phyloP scores from a whole-genome alignment of 371 early-diverging fungal species.

The Capillidium heterosporum region DNA sequence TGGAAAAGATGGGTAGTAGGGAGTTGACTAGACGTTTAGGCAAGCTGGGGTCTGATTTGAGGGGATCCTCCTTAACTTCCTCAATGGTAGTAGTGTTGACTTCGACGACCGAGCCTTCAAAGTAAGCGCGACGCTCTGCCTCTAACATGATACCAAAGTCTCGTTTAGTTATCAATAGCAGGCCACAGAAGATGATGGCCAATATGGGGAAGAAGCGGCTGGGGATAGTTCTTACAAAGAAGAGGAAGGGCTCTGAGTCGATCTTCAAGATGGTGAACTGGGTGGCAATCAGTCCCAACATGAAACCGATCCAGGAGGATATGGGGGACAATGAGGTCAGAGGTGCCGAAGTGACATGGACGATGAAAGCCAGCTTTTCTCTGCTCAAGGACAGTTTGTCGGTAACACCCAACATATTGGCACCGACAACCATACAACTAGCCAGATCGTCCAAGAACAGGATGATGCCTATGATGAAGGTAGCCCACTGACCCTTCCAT shows the following conservation, averaged over 20 bases:
- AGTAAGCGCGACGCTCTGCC: slow-evolving; percentile 5
- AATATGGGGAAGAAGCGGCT: slow-evolving; percentile 5
- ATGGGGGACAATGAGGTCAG: slow-evolving; percentile 3
- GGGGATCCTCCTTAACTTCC: slow-evolving; percentile 2
- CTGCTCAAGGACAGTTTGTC: background rate
- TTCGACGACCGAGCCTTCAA: background rate
- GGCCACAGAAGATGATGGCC: slow-evolving; percentile 2
- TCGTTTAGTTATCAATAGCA: background rate
- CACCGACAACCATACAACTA: slow-evolving; percentile 7
- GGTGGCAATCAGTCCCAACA: background rate
- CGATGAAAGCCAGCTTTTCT: slow-evolving; percentile 6
- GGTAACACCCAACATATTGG: slow-evolving; percentile 5
- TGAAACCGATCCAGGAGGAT: slow-evolving; percentile 6
- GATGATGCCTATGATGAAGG: slow-evolving; percentile 4
- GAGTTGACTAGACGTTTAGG: slow-evolving; percentile 1
- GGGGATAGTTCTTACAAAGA: slow-evolving; percentile 4
- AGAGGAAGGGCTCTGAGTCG: slow-evolving; percentile 3
- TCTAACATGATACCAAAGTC: slow-evolving; percentile 6
- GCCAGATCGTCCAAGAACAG: slow-evolving; percentile 6
- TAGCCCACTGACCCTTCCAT: slow-evolving; percentile 4
- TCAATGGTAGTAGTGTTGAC: background rate
- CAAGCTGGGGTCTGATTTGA: background rate
- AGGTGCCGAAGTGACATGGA: slow-evolving; percentile 6
- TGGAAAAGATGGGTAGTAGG: background rate
- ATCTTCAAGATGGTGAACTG: background rate